Evolutionary conservation across 192 early-diverging fungal genomes (phyloP), one percentile per base, ranked within the genome.

Genomic region (Podila verticillata): DNA sequence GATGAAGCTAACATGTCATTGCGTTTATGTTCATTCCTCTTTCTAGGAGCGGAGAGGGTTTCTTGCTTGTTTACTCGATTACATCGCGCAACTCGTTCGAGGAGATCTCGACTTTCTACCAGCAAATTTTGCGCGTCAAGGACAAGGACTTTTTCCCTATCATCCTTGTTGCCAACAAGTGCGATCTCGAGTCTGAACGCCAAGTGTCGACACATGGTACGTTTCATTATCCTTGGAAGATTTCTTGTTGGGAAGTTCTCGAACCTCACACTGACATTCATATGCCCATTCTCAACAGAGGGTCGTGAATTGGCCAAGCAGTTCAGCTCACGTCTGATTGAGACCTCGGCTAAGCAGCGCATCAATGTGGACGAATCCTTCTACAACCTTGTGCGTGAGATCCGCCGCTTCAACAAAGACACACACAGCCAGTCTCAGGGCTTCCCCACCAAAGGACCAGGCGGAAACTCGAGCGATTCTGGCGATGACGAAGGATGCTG

Each of bases 341-440:
- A 97, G 83, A 94, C 95, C 20, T 92, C 91, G 34, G 96, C 96
- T 63, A 94, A 93, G 77, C 86, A 88, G 51, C 87, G 92, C 47
- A 90, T 94, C 63, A 96, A 96, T 78, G 96, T 98, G 13, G 96
- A 98, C 57, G 95, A 97, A 64, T 89, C 91, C 0, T 98, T 95
- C 73, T 93, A 91, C 75, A 85, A 88, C 24, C 87, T 97, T 34
- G 96, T 98, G 10, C 89, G 92, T 47, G 89, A 91, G 68, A 95
- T 96, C 65, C 84, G 93, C 64, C 87, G 89, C 70, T 91, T 88
- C 72, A 92, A 93, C 73, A 91, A 89, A 74, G 91, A 93, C 68
- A 86, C 82, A 54, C 73, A 84, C 34, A 68, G 36, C 66, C 35
- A 35, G 36, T 34, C 56, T 19, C 51, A 57, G 2, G 51, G 66